Percentiles rank a stretch among this genome's conserved stretches.
phyloP scores from a whole-genome alignment of 768 basidiomycete species.

The Tephrocybe sp. region DNA sequence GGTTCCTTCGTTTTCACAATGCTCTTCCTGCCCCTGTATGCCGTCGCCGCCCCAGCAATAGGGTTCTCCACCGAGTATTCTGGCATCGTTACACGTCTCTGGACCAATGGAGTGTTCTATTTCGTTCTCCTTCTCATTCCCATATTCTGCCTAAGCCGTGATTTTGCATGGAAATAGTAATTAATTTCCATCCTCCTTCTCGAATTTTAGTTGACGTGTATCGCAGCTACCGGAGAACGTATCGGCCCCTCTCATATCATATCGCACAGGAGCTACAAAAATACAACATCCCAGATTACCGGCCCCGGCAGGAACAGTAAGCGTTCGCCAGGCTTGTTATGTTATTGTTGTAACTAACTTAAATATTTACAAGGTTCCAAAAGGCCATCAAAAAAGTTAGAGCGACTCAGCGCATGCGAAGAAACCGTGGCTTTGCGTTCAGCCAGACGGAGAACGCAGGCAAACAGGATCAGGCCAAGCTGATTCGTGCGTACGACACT shows the following conservation, averaged over 20 bases:
- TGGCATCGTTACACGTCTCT: conserved; percentile 88
- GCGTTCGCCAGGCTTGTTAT: conserved; percentile 25
- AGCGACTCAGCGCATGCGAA: conserved; percentile 96
- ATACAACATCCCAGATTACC: conserved; percentile 95
- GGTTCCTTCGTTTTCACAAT: conserved; percentile 98
- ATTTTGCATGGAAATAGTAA: conserved; percentile 98
- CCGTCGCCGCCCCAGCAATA: conserved; percentile 78
- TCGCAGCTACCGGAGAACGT: conserved; percentile 85
- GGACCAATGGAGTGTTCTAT: conserved; percentile 89
- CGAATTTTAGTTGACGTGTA: conserved; percentile 12
- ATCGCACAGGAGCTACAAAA: conserved; percentile 99
- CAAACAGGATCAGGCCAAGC: conserved; percentile 82
- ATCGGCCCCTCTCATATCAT: conserved; percentile 91
- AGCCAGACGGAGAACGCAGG: conserved; percentile 90
- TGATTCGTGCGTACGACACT: conserved; percentile 88
- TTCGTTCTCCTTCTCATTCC: conserved; percentile 85
- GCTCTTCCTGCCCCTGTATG: conserved; percentile 90
- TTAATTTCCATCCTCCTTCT: conserved; percentile 30
- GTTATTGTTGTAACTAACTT: neutral
- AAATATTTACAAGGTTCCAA: conserved; percentile 67
- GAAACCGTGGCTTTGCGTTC: conserved; percentile 97
- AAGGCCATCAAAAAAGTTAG: conserved; percentile 99
- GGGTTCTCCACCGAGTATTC: conserved; percentile 89
- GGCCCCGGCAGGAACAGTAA: conserved; percentile 96
- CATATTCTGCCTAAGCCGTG: conserved; percentile 78